Percentiles rank a stretch among this genome's conserved stretches.
Evolutionary conservation across 129 eudicot species (phyloP).

Genomic region (Tanacetum coccineum): DNA sequence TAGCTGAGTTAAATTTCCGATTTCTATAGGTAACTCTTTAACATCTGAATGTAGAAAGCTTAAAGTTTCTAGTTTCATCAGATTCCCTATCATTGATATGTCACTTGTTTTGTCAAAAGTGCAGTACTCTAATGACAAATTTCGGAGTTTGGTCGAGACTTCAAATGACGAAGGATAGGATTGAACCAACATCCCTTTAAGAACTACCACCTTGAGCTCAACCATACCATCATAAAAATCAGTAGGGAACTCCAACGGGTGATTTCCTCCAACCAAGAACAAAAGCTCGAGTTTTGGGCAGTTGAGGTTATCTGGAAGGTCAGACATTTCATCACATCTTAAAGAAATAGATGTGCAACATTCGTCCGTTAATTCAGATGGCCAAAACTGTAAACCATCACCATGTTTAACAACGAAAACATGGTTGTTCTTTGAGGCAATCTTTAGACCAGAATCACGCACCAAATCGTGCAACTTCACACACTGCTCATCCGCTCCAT

Average conservation of each 20-base stretch:
- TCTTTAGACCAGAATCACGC: slow-evolving; percentile 33
- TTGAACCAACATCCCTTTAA: slow-evolving; percentile 27
- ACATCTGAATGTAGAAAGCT: slow-evolving; percentile 30
- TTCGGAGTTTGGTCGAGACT: slow-evolving; percentile 21
- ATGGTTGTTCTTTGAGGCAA: slow-evolving; percentile 27
- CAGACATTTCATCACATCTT: slow-evolving; percentile 24
- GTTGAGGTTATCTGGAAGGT: slow-evolving; percentile 16
- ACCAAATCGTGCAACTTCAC: slow-evolving; percentile 45
- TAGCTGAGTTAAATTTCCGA: slow-evolving; percentile 21
- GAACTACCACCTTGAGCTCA: slow-evolving; percentile 25
- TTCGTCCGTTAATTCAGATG: slow-evolving; percentile 13
- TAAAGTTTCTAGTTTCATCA: slow-evolving; percentile 23
- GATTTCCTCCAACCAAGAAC: slow-evolving; percentile 21
- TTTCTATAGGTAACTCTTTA: slow-evolving; percentile 21
- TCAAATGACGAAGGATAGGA: slow-evolving; percentile 23
- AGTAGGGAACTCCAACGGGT: slow-evolving; percentile 15
- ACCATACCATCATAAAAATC: slow-evolving; percentile 25
- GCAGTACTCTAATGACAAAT: slow-evolving; percentile 27
- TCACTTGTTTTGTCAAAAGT: slow-evolving; percentile 27
- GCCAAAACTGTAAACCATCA: slow-evolving; percentile 29
- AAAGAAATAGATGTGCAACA: slow-evolving; percentile 23
- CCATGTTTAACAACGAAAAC: slow-evolving; percentile 27
- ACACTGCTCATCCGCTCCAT: slow-evolving; percentile 12
- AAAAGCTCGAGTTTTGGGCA: slow-evolving; percentile 34
- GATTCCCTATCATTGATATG: slow-evolving; percentile 24